phyloP scores from a whole-genome alignment of 2,329 filamentous ascomycete genomes.

The Hypoxylon sp. region DNA sequence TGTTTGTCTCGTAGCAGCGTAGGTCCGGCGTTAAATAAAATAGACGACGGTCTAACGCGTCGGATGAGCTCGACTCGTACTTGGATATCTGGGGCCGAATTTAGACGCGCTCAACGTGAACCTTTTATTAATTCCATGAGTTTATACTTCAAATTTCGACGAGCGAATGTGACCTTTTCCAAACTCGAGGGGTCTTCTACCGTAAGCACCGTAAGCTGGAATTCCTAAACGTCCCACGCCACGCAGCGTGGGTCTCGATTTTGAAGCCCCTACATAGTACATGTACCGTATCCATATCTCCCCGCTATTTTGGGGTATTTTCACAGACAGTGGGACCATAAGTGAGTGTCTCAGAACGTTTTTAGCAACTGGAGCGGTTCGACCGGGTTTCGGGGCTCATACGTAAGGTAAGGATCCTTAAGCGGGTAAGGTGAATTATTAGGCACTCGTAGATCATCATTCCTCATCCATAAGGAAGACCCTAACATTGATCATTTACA shows the following conservation, averaged over 20 bases:
- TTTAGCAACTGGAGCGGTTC: slow-evolving; percentile 30
- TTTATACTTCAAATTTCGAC: slow-evolving; percentile 8
- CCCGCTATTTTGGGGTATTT: slow-evolving; percentile 24
- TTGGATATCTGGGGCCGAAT: neutral
- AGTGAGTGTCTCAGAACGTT: slow-evolving; percentile 41
- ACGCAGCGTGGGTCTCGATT: slow-evolving; percentile 25
- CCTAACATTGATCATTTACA: slow-evolving; percentile 11
- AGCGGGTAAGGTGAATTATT: slow-evolving; percentile 6
- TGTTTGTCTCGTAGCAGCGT: slow-evolving; percentile 11
- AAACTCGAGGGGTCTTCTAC: slow-evolving; percentile 20
- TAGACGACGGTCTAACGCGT: slow-evolving; percentile 7
- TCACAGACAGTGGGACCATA: slow-evolving; percentile 19
- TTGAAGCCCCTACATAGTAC: slow-evolving; percentile 10
- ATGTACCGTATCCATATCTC: slow-evolving; percentile 11
- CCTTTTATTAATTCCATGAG: neutral
- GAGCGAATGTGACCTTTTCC: slow-evolving; percentile 19
- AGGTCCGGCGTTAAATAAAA: slow-evolving; percentile 28
- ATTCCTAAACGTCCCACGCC: slow-evolving; percentile 24
- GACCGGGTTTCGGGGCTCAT: slow-evolving; percentile 20
- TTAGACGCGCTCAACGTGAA: slow-evolving; percentile 17
- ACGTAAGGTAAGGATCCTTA: neutral
- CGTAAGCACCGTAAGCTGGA: no score
- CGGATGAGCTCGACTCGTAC: slow-evolving; percentile 9
- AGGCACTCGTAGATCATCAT: slow-evolving; percentile 12
- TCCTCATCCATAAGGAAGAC: slow-evolving; percentile 25